phyloP scores from a whole-genome alignment of 371 early-diverging fungal genomes.

The Mucor circinelloides region DNA sequence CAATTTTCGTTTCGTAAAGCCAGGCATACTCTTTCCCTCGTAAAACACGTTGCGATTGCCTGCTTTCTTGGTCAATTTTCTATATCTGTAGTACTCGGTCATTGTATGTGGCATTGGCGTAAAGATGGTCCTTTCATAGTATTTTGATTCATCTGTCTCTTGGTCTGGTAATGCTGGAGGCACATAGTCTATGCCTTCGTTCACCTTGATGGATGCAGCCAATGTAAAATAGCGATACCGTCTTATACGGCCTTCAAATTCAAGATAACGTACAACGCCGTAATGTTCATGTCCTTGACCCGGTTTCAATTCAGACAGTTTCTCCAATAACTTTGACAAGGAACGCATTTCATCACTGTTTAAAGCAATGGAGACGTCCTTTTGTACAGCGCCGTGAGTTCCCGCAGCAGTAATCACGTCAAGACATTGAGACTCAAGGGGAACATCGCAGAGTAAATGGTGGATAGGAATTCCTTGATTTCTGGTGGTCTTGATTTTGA shows the following conservation, averaged over 20 bases:
- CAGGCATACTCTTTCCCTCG: no score
- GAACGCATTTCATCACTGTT: slow-evolving; percentile 22
- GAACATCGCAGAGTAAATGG: slow-evolving; percentile 13
- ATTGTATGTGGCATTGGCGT: not conserved
- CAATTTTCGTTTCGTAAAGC: not conserved
- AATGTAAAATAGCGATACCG: slow-evolving; percentile 43
- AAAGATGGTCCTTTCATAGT: not conserved
- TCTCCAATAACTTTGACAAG: slow-evolving; percentile 27
- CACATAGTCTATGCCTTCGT: slow-evolving; percentile 16
- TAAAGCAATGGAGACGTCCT: slow-evolving; percentile 17
- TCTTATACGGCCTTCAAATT: slow-evolving; percentile 38
- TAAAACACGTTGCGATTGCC: not conserved
- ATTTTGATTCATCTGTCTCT: not conserved
- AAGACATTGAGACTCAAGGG: slow-evolving; percentile 23
- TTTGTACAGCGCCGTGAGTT: slow-evolving; percentile 27
- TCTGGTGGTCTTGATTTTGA: slow-evolving; percentile 7
- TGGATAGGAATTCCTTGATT: not conserved
- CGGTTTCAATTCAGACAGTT: not conserved
- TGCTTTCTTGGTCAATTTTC: not conserved
- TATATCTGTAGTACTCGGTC: not conserved
- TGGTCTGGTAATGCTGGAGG: slow-evolving; percentile 4
- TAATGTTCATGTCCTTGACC: not conserved
- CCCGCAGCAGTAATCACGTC: slow-evolving; percentile 21
- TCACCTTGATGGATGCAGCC: slow-evolving; percentile 13
- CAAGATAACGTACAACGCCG: slow-evolving; percentile 25